A percentile compares a stretch with the other conserved stretches of the same genome.
These are phyloP conservation scores for Lanmaoa pseudosensibilis DNA, from an alignment of 768 basidiomycete species.

Conservation along the genomic window DNA sequence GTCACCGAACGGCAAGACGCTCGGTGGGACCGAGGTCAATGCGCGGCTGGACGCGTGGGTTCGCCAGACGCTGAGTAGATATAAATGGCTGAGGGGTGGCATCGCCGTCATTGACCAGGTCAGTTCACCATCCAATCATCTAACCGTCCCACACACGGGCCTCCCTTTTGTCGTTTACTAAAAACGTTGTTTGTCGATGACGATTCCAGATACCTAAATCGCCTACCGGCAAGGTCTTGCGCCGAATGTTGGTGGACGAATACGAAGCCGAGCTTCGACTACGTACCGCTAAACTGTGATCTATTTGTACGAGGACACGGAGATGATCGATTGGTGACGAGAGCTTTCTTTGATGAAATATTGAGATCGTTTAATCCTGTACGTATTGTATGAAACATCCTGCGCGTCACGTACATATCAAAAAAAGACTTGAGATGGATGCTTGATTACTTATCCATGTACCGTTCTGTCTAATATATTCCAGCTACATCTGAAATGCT, in stretches of 20 bases:
- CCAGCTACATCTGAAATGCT: too few relatives aligned
- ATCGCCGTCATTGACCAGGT: slow-evolving; percentile 66
- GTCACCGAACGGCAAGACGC: slow-evolving; percentile 50
- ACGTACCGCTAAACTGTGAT: slow-evolving; percentile 28
- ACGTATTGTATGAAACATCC: not conserved
- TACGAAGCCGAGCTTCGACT: slow-evolving; percentile 41
- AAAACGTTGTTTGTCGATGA: too few relatives aligned
- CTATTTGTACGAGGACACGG: not conserved
- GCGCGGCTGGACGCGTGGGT: slow-evolving; percentile 60
- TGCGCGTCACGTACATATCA: too few relatives aligned
- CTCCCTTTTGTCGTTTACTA: too few relatives aligned
- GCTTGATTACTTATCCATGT: too few relatives aligned
- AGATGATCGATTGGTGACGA: not conserved
- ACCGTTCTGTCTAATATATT: too few relatives aligned
- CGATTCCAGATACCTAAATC: slow-evolving; percentile 61
- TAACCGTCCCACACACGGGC: too few relatives aligned
- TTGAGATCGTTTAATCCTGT: not conserved
- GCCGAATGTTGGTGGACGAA: slow-evolving; percentile 58
- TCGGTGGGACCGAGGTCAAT: slow-evolving; percentile 43
- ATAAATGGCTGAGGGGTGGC: slow-evolving; percentile 77
- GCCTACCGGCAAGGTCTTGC: slow-evolving; percentile 70
- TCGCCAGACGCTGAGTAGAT: slow-evolving; percentile 61
- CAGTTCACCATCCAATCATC: slow-evolving; percentile 17
- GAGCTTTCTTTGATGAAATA: not conserved
- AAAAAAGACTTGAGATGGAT: too few relatives aligned